Base-by-base conservation (phyloP, 345 rosid genomes). In the Schrenkiella parvula region DNA sequence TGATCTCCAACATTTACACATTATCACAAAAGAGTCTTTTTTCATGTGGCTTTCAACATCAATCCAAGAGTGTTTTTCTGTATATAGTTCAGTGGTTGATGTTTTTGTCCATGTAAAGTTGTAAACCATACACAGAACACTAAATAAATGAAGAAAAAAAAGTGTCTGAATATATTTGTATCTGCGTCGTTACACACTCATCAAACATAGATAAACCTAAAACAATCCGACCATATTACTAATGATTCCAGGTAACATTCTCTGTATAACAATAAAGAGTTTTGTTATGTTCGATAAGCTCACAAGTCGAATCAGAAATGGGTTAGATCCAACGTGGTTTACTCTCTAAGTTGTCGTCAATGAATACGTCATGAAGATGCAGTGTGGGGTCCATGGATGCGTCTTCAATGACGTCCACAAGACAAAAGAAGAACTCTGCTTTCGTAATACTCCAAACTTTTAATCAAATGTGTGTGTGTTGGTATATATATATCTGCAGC, bases 41-140 rank as follows among this genome's bases (percentile, higher is more conserved):
- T 58, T 7, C 75, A 61, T 71, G 75, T 71, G 68, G 42, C 51
- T 60, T 60, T 23, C 41, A 37, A 59, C 39, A 59, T 60, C 75
- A 71, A 61, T 71, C n/a, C n/a, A n/a, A n/a, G 8, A 39, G 44
- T 39, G 44, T 14, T 14, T 14, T 18, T 39, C 44, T 39, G 44
- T 18, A 2, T 5, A 42, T 42, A n/a, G 47, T 42, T 15, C 3
- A 6, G 15, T 15, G 7, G 47, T 41, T n/a, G 18, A 14, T 41
- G 18, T 14, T 6, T 14, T 6, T 6, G 9, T n/a, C 19, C 47
- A 42, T 42, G 19, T 42, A 5, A 14, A 15, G 9, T 9, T 42
- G 19, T 42, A 5, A 14, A 15, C 19, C 19, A 42, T n/a, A 15
- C 1, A 15, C 8, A 14, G 0, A 42, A 42, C 47, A 42, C 47